These are phyloP conservation scores for Candida multigemmis DNA, from an alignment of 805 yeast genomes.

Conservation along the genomic window DNA sequence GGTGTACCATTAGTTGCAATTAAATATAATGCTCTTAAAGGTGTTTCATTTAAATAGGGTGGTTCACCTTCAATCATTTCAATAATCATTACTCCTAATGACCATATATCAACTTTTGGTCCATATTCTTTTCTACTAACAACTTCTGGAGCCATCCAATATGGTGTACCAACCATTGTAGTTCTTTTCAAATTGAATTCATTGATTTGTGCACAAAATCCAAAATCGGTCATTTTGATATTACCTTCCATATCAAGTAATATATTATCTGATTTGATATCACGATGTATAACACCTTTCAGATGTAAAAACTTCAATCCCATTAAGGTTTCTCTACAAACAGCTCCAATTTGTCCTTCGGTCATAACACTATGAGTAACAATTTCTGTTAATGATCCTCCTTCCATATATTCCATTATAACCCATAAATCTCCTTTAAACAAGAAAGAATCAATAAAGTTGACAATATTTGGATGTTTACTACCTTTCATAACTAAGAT, in stretches of 20 bases:
- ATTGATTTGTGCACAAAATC: slow-evolving; percentile 83
- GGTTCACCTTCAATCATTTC: slow-evolving; percentile 99
- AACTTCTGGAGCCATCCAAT: slow-evolving; percentile 99
- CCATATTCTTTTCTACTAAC: slow-evolving; percentile 93
- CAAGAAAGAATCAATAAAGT: slow-evolving; percentile 79
- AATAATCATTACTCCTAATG: slow-evolving; percentile 93
- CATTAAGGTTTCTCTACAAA: slow-evolving; percentile 79
- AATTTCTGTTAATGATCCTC: slow-evolving; percentile 93
- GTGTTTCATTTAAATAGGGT: slow-evolving; percentile 93
- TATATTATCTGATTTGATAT: slow-evolving; percentile 91
- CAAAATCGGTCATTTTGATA: slow-evolving; percentile 91
- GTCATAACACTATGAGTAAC: slow-evolving; percentile 85
- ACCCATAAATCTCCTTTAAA: slow-evolving; percentile 87
- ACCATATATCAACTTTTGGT: slow-evolving; percentile 96
- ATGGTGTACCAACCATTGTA: slow-evolving; percentile 99
- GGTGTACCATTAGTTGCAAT: slow-evolving; percentile 98
- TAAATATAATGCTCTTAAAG: slow-evolving; percentile 83
- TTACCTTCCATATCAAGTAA: slow-evolving; percentile 76
- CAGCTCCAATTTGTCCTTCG: slow-evolving; percentile 93
- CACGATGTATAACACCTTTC: slow-evolving; percentile 91
- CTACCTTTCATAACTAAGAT: slow-evolving; percentile 92
- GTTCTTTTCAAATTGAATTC: slow-evolving; percentile 69
- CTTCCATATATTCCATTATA: slow-evolving; percentile 98
- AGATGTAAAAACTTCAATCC: slow-evolving; percentile 86
- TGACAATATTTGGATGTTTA: slow-evolving; percentile 86